Base-by-base conservation (phyloP, 352 stramenopile genomes). In the Plasmopara muralis region DNA sequence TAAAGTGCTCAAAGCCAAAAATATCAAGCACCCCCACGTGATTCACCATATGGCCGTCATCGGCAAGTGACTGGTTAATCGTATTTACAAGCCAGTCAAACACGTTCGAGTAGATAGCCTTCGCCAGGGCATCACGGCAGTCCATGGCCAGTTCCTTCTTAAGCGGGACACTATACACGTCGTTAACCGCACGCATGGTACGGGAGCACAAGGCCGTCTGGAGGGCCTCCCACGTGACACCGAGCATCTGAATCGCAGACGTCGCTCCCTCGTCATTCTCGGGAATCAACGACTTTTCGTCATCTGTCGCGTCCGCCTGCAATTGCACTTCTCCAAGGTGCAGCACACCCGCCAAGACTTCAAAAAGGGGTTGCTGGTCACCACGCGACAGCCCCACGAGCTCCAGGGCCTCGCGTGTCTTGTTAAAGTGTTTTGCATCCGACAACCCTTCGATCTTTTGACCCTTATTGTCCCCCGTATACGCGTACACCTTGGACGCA, bases 1-100 rank as follows among this genome's bases (percentile, higher is more conserved):
- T 95, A 73, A 99, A 99, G 64, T 96, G 95, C 74, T 99, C 96
- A 61, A 99, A 99, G 43, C 96, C 96, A 61, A 98, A 99, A 62
- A 99, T 99, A 86, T 99, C 96, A 47, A 99, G 73, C 42, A 99
- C 91, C 44, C 96, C 96, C 35, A 98, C 93, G 38, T 90, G 77
- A 54, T 93, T 85, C 46, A 73, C 41, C 77, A 88, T 92, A 54
- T 87, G 71, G n/a, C 60, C 62, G 53, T 92, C 83, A 41, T 91
- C 72, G 16, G 74, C 67, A 28, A 93, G 68, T 43, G 86, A 97
- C 33, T 68, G 54, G 72, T 98, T 98, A 62, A 98, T 97, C 34
- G 74, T 69, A 28, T 78, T 62, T 45, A 99, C 94, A 10, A 99
- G 72, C 95, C 95, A 98, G 53, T 97, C 74, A 59, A 99, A 99